Evolutionary conservation across 2,329 filamentous ascomycete genomes (phyloP).

Genomic region (Colletotrichum endophyticum): DNA sequence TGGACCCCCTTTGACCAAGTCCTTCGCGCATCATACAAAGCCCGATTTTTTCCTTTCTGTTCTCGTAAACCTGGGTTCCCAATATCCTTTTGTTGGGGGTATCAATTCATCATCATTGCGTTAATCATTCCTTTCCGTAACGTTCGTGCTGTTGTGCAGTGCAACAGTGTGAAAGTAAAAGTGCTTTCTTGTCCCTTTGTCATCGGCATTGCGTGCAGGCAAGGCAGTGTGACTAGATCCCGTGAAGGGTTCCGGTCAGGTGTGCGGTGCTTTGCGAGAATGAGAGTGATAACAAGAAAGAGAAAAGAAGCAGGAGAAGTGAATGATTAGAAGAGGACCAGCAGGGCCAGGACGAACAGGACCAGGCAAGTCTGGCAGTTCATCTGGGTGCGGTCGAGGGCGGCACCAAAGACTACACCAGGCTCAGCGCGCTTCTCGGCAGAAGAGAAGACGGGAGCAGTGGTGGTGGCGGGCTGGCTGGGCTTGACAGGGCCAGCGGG

Average conservation of each 20-base stretch:
- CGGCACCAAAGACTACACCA: conserved; percentile 25
- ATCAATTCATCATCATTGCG: not conserved
- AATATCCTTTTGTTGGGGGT: not conserved
- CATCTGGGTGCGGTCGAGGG: conserved; percentile 33
- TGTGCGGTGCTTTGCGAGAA: not conserved
- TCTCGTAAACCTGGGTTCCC: not conserved
- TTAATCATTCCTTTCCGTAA: not conserved
- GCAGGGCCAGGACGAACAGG: conserved; percentile 37
- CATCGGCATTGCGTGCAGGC: not conserved
- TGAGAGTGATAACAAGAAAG: not conserved
- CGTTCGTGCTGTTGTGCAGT: not conserved
- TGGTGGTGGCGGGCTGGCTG: not conserved
- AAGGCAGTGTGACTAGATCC: not conserved
- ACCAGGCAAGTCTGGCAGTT: conserved; percentile 34
- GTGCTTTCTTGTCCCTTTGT: not conserved
- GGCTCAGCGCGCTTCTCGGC: conserved; percentile 36
- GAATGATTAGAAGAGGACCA: conserved; percentile 33
- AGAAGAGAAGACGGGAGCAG: conserved; percentile 33
- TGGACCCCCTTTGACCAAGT: not conserved
- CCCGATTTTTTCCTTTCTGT: not conserved
- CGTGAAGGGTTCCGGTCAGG: not conserved
- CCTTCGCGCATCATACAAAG: not conserved
- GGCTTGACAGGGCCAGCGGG: not conserved
- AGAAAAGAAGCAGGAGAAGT: not conserved
- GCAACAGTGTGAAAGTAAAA: not conserved